phyloP scores from a whole-genome alignment of 2,329 filamentous ascomycete species.

The Sporothrix dimorphospora region DNA sequence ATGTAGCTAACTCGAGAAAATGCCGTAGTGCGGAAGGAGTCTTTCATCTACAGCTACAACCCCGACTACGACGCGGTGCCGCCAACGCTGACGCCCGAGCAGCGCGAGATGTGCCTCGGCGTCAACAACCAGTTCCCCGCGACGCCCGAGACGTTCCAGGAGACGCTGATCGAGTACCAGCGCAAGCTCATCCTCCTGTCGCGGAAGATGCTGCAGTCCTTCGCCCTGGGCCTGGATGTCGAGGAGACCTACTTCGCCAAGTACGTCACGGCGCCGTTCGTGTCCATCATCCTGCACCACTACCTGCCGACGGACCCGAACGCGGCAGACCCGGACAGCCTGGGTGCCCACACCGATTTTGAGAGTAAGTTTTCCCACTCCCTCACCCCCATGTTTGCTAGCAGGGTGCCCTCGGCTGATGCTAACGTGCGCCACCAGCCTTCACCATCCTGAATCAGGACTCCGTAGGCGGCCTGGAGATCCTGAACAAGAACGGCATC shows the following conservation, averaged over 20 bases:
- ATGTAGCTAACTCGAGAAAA: too few species aligned
- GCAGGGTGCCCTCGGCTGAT: background rate
- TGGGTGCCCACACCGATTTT: constrained; percentile 29
- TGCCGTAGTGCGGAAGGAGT: constrained; percentile 31
- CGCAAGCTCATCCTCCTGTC: constrained; percentile 23
- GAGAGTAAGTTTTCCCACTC: constrained; percentile 18
- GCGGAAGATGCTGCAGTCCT: constrained; percentile 30
- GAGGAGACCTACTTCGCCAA: constrained; percentile 28
- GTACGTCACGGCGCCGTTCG: constrained; percentile 28
- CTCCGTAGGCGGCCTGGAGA: constrained; percentile 27
- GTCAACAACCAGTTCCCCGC: constrained; percentile 25
- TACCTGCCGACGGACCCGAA: constrained; percentile 24
- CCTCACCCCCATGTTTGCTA: background rate
- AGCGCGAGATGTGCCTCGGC: constrained; percentile 18
- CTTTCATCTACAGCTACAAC: constrained; percentile 32
- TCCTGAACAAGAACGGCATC: constrained; percentile 25
- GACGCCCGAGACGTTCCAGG: constrained; percentile 15
- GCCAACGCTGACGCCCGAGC: constrained; percentile 26
- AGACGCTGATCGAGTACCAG: constrained; percentile 24
- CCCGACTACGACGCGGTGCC: constrained; percentile 28
- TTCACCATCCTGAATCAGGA: constrained; percentile 29
- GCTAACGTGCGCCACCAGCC: background rate
- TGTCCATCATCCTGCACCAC: constrained; percentile 29
- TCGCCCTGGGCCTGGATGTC: constrained; percentile 26
- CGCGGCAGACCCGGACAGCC: constrained; percentile 25